Conservation (phyloP, 2,329 filamentous ascomycete genomes). For the Fusarium odoratissimum region DNA sequence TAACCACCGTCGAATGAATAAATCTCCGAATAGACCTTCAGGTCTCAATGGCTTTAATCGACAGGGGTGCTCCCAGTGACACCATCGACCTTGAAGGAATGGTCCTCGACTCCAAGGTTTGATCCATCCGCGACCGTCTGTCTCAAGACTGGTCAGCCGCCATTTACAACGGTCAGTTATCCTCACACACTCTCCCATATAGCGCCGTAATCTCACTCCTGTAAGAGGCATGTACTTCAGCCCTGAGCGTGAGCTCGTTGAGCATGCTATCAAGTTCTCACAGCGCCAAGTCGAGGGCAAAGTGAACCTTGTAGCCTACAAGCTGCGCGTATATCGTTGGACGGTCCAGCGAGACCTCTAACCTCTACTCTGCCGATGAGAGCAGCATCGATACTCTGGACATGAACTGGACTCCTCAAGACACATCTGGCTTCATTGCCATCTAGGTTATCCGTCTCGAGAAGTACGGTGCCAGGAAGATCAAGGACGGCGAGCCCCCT, state of each 20-base stretch:
- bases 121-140: slow-evolving; percentile 64
- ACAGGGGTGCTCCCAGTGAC: no score
- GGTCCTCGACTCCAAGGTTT: slow-evolving; percentile 65
- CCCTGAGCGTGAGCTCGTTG: slow-evolving; percentile 63
- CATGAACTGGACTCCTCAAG: slow-evolving; percentile 74
- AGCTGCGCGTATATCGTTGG: slow-evolving; percentile 62
- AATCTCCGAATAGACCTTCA: neutral
- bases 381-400: slow-evolving; percentile 64
- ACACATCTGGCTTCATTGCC: slow-evolving; percentile 73
- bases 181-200: neutral
- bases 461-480: slow-evolving; percentile 55
- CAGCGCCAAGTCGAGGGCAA: slow-evolving; percentile 62
- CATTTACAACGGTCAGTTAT: slow-evolving; percentile 21
- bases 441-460: slow-evolving; percentile 53
- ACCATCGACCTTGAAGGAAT: slow-evolving; percentile 63
- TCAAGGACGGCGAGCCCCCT: slow-evolving; percentile 55
- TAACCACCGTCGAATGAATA: no score
- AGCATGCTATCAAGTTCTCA: slow-evolving; percentile 70
- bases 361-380: slow-evolving; percentile 63
- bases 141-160: slow-evolving; percentile 60
- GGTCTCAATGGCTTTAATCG: neutral
- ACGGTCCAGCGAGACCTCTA: slow-evolving; percentile 58
- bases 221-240: slow-evolving; percentile 59
- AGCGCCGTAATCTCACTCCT: neutral
- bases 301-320: slow-evolving; percentile 47